Percentiles rank a stretch among this genome's conserved stretches.
Conservation (phyloP, 139 green algal genomes). For the Chlorella sp. region DNA sequence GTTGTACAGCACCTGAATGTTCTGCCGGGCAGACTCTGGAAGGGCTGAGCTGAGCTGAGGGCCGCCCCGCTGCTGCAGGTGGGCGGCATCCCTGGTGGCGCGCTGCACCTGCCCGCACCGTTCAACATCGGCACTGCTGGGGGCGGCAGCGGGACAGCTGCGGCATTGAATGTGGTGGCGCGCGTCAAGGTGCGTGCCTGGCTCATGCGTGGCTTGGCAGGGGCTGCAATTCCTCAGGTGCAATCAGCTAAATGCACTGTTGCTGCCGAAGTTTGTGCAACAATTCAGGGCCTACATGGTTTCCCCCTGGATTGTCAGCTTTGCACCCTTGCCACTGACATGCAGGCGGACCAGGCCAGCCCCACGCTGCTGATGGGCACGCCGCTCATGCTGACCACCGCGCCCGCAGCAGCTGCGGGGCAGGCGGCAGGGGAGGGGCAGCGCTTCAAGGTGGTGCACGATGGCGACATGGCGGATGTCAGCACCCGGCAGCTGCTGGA, state of each 20-base stretch:
- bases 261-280: too few relatives aligned
- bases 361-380: slow-evolving; percentile 26
- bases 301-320: too few relatives aligned
- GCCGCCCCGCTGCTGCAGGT: background rate
- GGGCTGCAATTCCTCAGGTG: too few relatives aligned
- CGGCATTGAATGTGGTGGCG: background rate
- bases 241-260: too few relatives aligned
- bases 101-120: slow-evolving; percentile 27
- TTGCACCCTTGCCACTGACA: too few relatives aligned
- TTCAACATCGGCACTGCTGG: slow-evolving; percentile 16
- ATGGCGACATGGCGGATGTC: slow-evolving; percentile 29
- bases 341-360: slow-evolving; percentile 6
- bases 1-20: too few relatives aligned
- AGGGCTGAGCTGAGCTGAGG: too few relatives aligned
- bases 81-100: background rate
- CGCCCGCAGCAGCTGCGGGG: background rate
- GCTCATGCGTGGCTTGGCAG: too few relatives aligned
- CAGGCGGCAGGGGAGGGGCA: background rate
- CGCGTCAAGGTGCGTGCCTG: slow-evolving; percentile 9
- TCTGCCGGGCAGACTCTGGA: too few relatives aligned
- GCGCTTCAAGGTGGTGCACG: slow-evolving; percentile 19
- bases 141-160: background rate
- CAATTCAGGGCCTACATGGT: too few relatives aligned
- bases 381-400: slow-evolving; percentile 11
- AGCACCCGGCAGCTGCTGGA: slow-evolving; percentile 15